A percentile compares a stretch with the other conserved stretches of the same genome.
Evolutionary conservation across 2,329 filamentous ascomycete genomes (phyloP).

Genomic region (Ascochyta koolunga): DNA sequence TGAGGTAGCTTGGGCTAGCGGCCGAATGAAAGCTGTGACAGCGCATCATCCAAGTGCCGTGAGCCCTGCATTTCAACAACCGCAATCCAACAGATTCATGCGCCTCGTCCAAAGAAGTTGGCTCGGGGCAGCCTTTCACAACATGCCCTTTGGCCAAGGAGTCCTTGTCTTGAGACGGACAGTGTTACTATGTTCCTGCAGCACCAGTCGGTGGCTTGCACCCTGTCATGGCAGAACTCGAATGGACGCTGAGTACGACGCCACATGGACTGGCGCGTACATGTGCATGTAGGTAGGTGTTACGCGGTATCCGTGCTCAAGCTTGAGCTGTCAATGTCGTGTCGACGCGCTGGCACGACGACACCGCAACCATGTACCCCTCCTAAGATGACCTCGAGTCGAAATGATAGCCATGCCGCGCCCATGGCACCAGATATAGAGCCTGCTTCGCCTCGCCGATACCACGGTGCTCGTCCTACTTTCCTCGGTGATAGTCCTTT

Average conservation of each 20-base stretch:
- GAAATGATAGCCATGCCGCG: not conserved
- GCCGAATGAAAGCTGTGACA: conserved; percentile 7
- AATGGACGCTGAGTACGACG: conserved; percentile 1
- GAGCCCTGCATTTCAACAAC: conserved; percentile 7
- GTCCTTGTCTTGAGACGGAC: conserved; percentile 4
- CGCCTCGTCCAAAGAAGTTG: conserved; percentile 10
- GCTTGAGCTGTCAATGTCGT: conserved; percentile 12
- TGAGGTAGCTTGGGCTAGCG: conserved; percentile 9
- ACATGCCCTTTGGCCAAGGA: not conserved
- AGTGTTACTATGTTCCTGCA: conserved; percentile 14
- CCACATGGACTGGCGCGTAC: conserved; percentile 14
- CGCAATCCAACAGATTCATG: conserved; percentile 3
- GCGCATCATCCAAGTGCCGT: conserved; percentile 13
- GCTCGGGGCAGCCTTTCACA: conserved; percentile 7
- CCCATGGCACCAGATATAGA: conserved; percentile 4
- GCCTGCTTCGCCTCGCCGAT: not conserved
- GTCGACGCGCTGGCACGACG: conserved; percentile 10
- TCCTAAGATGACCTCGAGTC: not conserved
- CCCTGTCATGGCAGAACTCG: not conserved
- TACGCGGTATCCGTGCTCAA: conserved; percentile 15
- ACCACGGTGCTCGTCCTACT: conserved; percentile 3
- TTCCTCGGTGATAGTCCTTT: conserved; percentile 9
- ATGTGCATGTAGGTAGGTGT: not conserved
- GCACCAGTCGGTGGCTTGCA: conserved; percentile 7
- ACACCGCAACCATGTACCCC: not conserved